phyloP scores from a whole-genome alignment of 106 monocot genomes.

The Dactylorhiza incarnata region DNA sequence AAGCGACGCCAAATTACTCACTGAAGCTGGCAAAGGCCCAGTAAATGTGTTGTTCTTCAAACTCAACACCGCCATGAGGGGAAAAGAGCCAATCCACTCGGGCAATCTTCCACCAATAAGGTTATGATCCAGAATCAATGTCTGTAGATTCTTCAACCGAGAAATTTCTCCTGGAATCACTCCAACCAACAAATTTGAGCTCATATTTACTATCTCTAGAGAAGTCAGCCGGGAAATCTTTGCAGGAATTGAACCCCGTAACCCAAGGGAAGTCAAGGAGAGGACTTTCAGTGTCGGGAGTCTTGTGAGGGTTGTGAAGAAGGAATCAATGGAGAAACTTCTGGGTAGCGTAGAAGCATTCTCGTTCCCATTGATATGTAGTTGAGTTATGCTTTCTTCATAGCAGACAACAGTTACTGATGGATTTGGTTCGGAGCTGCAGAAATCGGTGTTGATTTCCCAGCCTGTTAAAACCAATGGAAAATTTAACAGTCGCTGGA shows the following conservation, averaged over 20 bases:
- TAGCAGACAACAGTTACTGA: conserved; percentile 73
- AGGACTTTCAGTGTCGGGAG: conserved; percentile 84
- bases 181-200: conserved; percentile 71
- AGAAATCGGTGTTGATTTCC: conserved; percentile 61
- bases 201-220: conserved; percentile 88
- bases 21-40: conserved; percentile 58
- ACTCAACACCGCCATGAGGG: conserved; percentile 54
- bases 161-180: conserved; percentile 51
- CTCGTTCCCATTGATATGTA: conserved; percentile 54
- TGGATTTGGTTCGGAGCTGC: conserved; percentile 49
- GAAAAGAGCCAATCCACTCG: conserved; percentile 35
- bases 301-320: conserved; percentile 79
- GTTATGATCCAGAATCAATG: conserved; percentile 76
- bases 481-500: conserved; percentile 57
- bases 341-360: conserved; percentile 37
- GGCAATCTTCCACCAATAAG: conserved; percentile 45
- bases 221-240: conserved; percentile 61
- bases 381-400: conserved; percentile 73
- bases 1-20: conserved; percentile 42
- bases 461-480: conserved; percentile 47
- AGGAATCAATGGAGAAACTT: conserved; percentile 73
- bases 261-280: conserved; percentile 60
- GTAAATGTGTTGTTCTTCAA: conserved; percentile 56
- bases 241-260: conserved; percentile 73
- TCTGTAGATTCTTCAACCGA: conserved; percentile 52